phyloP scores from a whole-genome alignment of 805 yeast species.

The Blastobotrys muscicola region DNA sequence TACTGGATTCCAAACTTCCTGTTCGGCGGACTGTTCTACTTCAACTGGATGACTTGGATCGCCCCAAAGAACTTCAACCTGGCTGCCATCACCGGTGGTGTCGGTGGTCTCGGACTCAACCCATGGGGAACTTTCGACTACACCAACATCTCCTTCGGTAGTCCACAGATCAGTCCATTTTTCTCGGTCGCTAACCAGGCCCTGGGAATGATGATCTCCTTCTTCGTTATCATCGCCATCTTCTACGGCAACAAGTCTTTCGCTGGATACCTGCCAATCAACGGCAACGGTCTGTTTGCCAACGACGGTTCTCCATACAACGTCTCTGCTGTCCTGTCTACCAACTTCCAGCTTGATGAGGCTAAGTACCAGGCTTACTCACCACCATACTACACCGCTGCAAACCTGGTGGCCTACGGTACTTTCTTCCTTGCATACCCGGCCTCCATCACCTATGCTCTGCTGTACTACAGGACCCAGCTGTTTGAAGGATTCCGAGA shows the following conservation, averaged over 20 bases:
- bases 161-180: conserved; percentile 24
- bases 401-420: conserved; percentile 34
- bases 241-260: conserved; percentile 31
- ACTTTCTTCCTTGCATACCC: conserved; percentile 48
- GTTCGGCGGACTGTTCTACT: conserved; percentile 49
- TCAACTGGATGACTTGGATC: conserved; percentile 55
- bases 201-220: conserved; percentile 7
- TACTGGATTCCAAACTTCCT: conserved; percentile 61
- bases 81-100: conserved; percentile 55
- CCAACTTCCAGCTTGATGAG: conserved; percentile 28
- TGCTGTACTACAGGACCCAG: conserved; percentile 5
- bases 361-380: conserved; percentile 46
- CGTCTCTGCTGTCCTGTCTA: conserved; percentile 37
- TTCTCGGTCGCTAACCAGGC: conserved; percentile 5
- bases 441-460: conserved; percentile 36
- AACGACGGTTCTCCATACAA: conserved; percentile 43
- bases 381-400: conserved; percentile 59
- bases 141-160: conserved; percentile 13
- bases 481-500: conserved; percentile 3
- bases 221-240: conserved; percentile 15
- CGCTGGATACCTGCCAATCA: conserved; percentile 52
- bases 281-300: conserved; percentile 43
- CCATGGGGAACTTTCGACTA: conserved; percentile 38
- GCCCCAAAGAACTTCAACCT: conserved; percentile 41
- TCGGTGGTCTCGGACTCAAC: conserved; percentile 37